Conservation (phyloP, 202 grass and related monocot species). For the Zoysia matrella region DNA sequence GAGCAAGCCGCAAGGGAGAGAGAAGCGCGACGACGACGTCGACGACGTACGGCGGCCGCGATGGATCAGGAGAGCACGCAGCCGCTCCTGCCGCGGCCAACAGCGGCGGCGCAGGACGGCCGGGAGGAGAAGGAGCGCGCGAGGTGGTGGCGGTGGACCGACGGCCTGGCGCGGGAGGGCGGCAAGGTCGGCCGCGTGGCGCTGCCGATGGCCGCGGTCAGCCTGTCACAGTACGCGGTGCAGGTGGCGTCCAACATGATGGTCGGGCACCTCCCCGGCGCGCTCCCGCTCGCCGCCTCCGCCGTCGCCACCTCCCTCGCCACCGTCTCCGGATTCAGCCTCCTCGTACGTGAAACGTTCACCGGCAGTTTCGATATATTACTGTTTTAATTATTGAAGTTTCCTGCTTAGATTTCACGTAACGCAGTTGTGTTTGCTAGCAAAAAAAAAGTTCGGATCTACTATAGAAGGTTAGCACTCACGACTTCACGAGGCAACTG, state of each 20-base stretch:
- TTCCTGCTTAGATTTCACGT: not conserved
- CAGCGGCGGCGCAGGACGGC: not conserved
- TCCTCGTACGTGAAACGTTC: conserved; percentile 67
- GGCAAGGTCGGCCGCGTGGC: conserved; percentile 58
- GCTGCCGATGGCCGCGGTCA: conserved; percentile 74
- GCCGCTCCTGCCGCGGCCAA: conserved; percentile 22
- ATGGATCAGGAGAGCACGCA: conserved; percentile 46
- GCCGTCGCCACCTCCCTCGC: conserved; percentile 85
- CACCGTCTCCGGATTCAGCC: conserved; percentile 84
- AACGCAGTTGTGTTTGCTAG: not conserved
- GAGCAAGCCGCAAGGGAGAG: not conserved
- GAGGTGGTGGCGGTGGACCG: conserved; percentile 8
- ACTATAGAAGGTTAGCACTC: not conserved
- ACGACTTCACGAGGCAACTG: not conserved
- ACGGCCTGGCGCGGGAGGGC: conserved; percentile 47
- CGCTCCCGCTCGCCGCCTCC: conserved; percentile 73
- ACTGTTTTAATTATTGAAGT: not conserved
- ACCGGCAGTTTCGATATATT: not conserved
- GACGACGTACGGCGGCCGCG: not conserved
- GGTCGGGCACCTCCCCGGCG: not conserved
- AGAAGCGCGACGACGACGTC: not conserved
- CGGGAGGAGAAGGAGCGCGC: not conserved
- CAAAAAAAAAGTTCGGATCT: not conserved
- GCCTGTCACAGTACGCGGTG: conserved; percentile 64
- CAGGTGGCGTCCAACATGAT: conserved; percentile 83